Percentiles rank a stretch among this genome's conserved stretches.
Evolutionary conservation across 2,329 filamentous ascomycete genomes (phyloP).

Genomic region (Amylocarpus encephaloides): DNA sequence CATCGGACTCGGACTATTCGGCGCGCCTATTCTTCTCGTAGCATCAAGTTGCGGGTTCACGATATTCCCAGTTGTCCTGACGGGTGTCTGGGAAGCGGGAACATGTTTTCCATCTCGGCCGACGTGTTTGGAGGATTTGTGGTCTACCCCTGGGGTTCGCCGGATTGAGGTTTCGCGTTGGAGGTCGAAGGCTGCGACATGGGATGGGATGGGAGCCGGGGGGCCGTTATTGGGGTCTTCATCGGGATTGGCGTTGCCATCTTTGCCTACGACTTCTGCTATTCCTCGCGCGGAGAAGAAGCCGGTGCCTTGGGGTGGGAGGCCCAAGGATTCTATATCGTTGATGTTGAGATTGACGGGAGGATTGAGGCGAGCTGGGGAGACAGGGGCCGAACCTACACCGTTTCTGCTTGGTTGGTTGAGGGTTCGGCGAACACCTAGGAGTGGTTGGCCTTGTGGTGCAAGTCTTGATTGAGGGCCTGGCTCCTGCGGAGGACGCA

Average conservation of each 20-base stretch:
- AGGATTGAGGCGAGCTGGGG: constrained; percentile 17
- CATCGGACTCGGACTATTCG: constrained; percentile 48
- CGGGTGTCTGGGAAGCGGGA: constrained; percentile 30
- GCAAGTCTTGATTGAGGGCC: constrained; percentile 2
- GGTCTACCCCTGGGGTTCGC: constrained; percentile 83
- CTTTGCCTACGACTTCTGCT: constrained; percentile 25
- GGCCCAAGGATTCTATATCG: constrained; percentile 11
- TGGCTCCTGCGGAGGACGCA: constrained; percentile 18
- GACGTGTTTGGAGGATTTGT: constrained; percentile 67
- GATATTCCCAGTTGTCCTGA: constrained; percentile 29
- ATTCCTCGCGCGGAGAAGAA: constrained; percentile 62
- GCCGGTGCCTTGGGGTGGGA: constrained; percentile 33
- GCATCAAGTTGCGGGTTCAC: constrained; percentile 50
- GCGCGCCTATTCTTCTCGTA: constrained; percentile 52
- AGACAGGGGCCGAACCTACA: constrained; percentile 22
- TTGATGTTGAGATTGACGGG: constrained; percentile 8
- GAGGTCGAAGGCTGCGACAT: constrained; percentile 60
- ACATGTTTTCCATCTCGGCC: constrained; percentile 50
- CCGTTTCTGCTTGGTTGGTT: constrained; percentile 30
- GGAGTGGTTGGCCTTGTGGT: constrained; percentile 11
- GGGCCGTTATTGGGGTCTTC: constrained; percentile 17
- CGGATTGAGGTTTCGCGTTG: constrained; percentile 76
- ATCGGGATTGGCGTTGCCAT: constrained; percentile 51
- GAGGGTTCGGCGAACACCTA: constrained; percentile 22
- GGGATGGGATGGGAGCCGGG: constrained; percentile 38